Evolutionary conservation across 352 stramenopile genomes (phyloP).

Genomic region (Globisporangium paddicum): DNA sequence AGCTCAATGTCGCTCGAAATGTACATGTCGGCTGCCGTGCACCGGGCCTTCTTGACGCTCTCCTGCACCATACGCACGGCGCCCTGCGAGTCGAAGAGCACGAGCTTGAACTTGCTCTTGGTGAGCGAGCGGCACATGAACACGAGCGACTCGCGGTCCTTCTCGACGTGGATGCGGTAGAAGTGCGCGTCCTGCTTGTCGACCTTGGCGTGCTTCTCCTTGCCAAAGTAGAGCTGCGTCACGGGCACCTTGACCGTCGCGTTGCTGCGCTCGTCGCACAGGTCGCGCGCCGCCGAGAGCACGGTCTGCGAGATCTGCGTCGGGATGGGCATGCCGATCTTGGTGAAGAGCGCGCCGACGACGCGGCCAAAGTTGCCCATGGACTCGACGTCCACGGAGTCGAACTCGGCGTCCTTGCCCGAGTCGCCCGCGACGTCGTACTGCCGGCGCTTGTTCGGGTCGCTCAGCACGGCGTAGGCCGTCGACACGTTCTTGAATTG

Average conservation of each 20-base stretch:
- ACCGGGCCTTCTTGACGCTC: constrained; percentile 67
- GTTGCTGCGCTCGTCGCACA: constrained; percentile 75
- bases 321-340: constrained; percentile 86
- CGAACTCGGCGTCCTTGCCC: constrained; percentile 76
- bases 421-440: constrained; percentile 75
- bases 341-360: constrained; percentile 83
- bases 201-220: constrained; percentile 67
- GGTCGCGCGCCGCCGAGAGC: constrained; percentile 65
- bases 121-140: constrained; percentile 76
- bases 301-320: constrained; percentile 86
- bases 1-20: constrained; percentile 80
- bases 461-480: constrained; percentile 82
- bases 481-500: constrained; percentile 85
- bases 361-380: constrained; percentile 83
- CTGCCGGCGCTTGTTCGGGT: constrained; percentile 85
- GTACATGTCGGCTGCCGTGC: constrained; percentile 87
- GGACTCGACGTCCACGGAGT: constrained; percentile 78
- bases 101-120: constrained; percentile 89
- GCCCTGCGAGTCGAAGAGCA: constrained; percentile 78
- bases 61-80: constrained; percentile 84
- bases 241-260: constrained; percentile 50
- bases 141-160: constrained; percentile 69
- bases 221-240: constrained; percentile 61
- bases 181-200: constrained; percentile 89
- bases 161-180: constrained; percentile 72